These are phyloP conservation scores for Peronospora belbahrii DNA, from an alignment of 352 stramenopile genomes.

Conservation along the genomic window DNA sequence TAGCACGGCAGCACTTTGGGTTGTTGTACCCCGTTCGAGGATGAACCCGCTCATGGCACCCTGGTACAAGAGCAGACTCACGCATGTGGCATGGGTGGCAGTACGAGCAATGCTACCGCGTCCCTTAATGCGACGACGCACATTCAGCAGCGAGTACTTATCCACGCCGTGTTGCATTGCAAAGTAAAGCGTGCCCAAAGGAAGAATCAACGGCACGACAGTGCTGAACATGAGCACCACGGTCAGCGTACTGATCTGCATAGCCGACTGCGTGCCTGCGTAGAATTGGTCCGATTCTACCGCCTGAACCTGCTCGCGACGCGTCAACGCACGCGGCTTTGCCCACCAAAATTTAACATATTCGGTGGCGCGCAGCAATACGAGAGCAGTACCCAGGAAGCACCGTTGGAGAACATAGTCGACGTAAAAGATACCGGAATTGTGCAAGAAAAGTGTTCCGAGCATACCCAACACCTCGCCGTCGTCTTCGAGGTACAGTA, in stretches of 20 bases:
- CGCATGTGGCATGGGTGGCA: conserved; percentile 68
- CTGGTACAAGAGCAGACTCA: conserved; percentile 76
- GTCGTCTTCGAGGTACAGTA: conserved; percentile 69
- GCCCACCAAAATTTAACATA: conserved; percentile 76
- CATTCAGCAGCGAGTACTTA: conserved; percentile 77
- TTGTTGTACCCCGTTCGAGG: conserved; percentile 65
- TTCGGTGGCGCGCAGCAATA: conserved; percentile 68
- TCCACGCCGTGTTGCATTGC: conserved; percentile 77
- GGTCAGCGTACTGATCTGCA: conserved; percentile 80
- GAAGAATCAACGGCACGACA: conserved; percentile 77
- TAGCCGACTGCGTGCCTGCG: conserved; percentile 72
- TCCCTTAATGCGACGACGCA: conserved; percentile 78
- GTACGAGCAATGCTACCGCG: conserved; percentile 76
- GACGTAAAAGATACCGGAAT: conserved; percentile 85
- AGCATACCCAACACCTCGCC: conserved; percentile 75
- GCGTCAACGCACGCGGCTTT: conserved; percentile 69
- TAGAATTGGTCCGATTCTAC: conserved; percentile 78
- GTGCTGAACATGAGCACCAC: conserved; percentile 82
- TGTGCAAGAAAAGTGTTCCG: conserved; percentile 79
- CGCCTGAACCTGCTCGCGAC: conserved; percentile 54
- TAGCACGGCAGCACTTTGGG: conserved; percentile 60
- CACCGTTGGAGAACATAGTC: conserved; percentile 81
- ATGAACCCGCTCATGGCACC: conserved; percentile 81
- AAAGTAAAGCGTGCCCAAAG: conserved; percentile 76
- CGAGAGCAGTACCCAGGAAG: conserved; percentile 73